Evolutionary conservation across 2,329 filamentous ascomycete species (phyloP), one percentile per base, ranked within the genome.

Genomic region (Xenosphaeropsis pyriputrescens): DNA sequence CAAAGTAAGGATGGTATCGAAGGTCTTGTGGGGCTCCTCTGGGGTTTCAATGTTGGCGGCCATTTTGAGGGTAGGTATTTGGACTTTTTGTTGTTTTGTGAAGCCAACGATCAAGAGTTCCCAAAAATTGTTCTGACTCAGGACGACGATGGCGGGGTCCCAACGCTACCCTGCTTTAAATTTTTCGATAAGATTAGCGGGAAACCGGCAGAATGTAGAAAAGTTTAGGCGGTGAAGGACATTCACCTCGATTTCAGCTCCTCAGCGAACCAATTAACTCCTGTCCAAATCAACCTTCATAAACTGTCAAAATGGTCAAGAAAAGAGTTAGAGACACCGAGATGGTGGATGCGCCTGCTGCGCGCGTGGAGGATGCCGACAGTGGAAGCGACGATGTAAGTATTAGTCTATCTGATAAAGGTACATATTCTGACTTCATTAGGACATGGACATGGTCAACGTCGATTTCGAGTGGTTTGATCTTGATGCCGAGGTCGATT

Each of bases 381-480:
- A 54, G 52, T 38, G 51, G 46, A 3, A 49, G 45, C 35, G 53
- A 55, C 30, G 51, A 53, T 44, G 51, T 53, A 43, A 39, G 16
- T 29, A 39, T 37, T 26, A 16, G 34, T 29, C 32, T 32, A 19
- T 29, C 18, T 16, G 16, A 40, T 41, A 43, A 18, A 29, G 13
- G 39, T 35, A 30, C 41, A 45, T 15, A 43, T 13, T 5, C 29
- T 22, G 16, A 6, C 5, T 29, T 5, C 39, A 26, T 11, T 26
- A 93, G 84, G 85, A 94, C 52, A 81, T 86, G 53, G 83, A 94
- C 55, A 81, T 89, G 57, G 76, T 98, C 47, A 80, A 96, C 55
- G 86, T 96, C 41, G 89, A 96, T 47, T 98, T 98, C 53, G 91
- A 98, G 64, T 96, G 86, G 83, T 98, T 96, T 65, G 93, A 95